Evolutionary conservation across 176 grass and related monocot genomes (phyloP), one percentile per base, ranked within the genome.

Genomic region (Dactylis glomerata): DNA sequence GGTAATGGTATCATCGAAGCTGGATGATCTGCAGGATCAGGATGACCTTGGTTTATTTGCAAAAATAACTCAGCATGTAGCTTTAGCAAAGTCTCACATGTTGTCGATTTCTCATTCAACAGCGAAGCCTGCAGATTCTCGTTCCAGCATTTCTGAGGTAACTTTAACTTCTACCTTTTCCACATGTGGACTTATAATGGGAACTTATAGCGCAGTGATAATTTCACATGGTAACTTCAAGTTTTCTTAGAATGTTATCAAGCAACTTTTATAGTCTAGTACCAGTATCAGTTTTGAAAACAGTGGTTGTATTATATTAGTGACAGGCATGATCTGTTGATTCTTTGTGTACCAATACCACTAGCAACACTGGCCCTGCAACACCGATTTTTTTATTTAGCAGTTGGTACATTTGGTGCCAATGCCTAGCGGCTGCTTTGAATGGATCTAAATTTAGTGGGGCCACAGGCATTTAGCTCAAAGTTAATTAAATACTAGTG

Each of bases 1-100:
- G 95, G 90, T 97, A 50, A 86, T 91, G 86, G 83, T 87, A 62
- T 92, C 95, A 56, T 88, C 95, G 34, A 91, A 94, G 88, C 69
- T 92, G 40, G 89, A 89, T 79, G 87, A 94, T 94, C 59, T 71
- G 11, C 84, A 70, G 49, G 88, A 94, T 83, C 33, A 83, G 52
- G 83, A 69, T 80, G 79, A 75, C 77, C 78, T 68, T 44, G 58
- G 67, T 69, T 75, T 97, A 76, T 94, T 94, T 20, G 70, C 84
- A 3, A 83, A 54, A 71, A 44, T 97, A 84, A 91, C 76, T 73
- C 81, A 76, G 27, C 88, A 74, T 71, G 75, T 94, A 81, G 85
- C 85, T 52, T 87, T 81, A 26, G 82, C 92, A 2, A 87, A 66
- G 68, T 92, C 88, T 77, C 89, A 94, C 86, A 63, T 97, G 50